Base-by-base conservation (phyloP, 306 rosid species). In the Pueraria montana region DNA sequence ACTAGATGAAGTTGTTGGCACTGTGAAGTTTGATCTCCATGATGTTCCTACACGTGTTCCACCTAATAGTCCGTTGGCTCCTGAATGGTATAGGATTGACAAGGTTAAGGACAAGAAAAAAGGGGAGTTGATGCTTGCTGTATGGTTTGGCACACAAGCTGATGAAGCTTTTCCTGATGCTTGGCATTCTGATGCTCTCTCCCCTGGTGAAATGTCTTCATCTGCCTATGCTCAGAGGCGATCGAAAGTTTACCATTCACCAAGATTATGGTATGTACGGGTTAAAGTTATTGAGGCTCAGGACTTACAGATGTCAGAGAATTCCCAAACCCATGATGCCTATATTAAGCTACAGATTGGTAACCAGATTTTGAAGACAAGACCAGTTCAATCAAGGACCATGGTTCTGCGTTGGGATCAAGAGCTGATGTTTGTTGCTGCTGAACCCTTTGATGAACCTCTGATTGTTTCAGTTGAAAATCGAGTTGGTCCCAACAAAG, bases 131-230 rank as follows among this genome's bases (percentile, higher is more conserved):
- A 96, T 93, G 99, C 92, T 96, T 82, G 97, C 99, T 13, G 97
- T 93, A 79, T 96, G 99, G 99, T 69, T 61, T 61, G 99, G 99
- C 75, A 96, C 99, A 43, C 99, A 96, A 80, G 99, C 99, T 53
- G 99, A 96, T 61, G 99, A 92, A 85, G 96, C 98, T 74, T 96
- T 96, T 86, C 94, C 99, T 11, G 94, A 92, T 72, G 99, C 99
- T 34, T 93, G 98, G 98, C 98, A 92, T 88, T 95, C 99, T 18
- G 99, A 96, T 88, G 88, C 98, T 32, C 81, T 91, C 79, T 87
- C 91, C 70, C 63, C 88, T 4, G 75, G 72, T 16, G 94, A 84
- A 27, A 87, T 26, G 72, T 78, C 93, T 80, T 86, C 92, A 0
- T 26, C 79, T 72, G 61, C 85, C 24, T 79, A 80, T 80, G 74